Base-by-base conservation (phyloP, 2,329 filamentous ascomycete species). In the Aspergillus arachidicola region DNA sequence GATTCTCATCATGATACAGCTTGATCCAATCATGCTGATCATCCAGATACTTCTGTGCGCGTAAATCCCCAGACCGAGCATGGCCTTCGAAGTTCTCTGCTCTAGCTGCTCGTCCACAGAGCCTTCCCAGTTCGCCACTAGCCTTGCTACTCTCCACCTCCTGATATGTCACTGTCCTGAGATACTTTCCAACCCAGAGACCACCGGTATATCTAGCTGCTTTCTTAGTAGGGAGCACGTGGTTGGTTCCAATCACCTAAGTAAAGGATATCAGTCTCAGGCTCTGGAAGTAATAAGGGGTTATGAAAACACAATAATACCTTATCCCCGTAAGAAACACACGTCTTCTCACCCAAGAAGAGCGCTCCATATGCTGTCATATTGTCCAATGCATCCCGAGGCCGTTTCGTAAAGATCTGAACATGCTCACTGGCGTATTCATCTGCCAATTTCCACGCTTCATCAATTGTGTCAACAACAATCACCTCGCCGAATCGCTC, bases 261-360 rank as follows among this genome's bases (percentile, higher is more conserved):
- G 16, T 41, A 41, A 41, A n/a, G 3, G 6, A 10, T 41, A 41
- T 41, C 19, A 41, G 38, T 7, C 38, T 41, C 6, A 9, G 6
- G 16, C 7, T 19, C 16, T 41, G 16, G 9, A 7, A 1, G 36
- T 41, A n/a, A 9, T 41, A n/a, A 6, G 6, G 19, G 7, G 2
- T 4, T 12, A 14, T 11, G 43, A 50, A 6, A 32, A 30, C 32
- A 60, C n/a, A 19, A 19, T 51, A 70, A 55, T 65, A 80, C 81
- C 78, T 85, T 85, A 65, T 86, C 84, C 16, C 84, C 84, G 59
- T 84, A 85, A 0, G 79, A 82, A 1, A 86, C 83, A 65, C 83
- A 85, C 0, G 84, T 85, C 66, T 79, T 82, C 60, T 83, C 79
- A 0, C 84, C 83, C 23, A 85, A 68, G 71, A 85, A 85, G 7